Percentiles rank a stretch among this genome's conserved stretches.
phyloP scores from a whole-genome alignment of 2,329 filamentous ascomycete species.

The Cladorrhinum sp. region DNA sequence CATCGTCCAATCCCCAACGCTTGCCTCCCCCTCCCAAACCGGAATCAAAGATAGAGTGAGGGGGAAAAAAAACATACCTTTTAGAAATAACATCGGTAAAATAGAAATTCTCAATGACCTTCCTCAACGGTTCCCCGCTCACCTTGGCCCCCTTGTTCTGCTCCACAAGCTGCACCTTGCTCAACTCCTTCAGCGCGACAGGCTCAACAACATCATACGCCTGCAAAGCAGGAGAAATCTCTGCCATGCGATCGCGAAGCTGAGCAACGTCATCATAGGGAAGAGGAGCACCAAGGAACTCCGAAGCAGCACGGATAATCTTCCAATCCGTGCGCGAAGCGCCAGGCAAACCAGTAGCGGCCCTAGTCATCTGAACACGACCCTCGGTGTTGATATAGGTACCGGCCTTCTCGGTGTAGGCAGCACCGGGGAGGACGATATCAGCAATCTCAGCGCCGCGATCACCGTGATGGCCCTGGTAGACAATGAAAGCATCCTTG shows the following conservation, averaged over 20 bases:
- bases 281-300: conserved; percentile 83
- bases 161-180: conserved; percentile 93
- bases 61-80: conserved; percentile 71
- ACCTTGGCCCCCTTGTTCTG: conserved; percentile 85
- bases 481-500: conserved; percentile 93
- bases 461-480: conserved; percentile 98
- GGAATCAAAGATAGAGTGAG: no score
- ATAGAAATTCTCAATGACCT: conserved; percentile 93
- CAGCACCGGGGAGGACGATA: conserved; percentile 86
- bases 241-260: conserved; percentile 87
- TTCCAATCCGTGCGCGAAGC: conserved; percentile 97
- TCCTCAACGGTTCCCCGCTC: conserved; percentile 72
- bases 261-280: conserved; percentile 90
- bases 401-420: conserved; percentile 94
- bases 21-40: no score
- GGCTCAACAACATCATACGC: conserved; percentile 90
- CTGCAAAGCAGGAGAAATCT: conserved; percentile 86
- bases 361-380: conserved; percentile 88
- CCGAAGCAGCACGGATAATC: conserved; percentile 88
- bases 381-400: conserved; percentile 99
- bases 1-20: not conserved
- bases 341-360: conserved; percentile 83
- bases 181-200: conserved; percentile 67
- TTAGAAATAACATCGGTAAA: conserved; percentile 96
- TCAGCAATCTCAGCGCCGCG: conserved; percentile 89